Conservation (phyloP, 139 green algal genomes). For the Dunaliella primolecta region DNA sequence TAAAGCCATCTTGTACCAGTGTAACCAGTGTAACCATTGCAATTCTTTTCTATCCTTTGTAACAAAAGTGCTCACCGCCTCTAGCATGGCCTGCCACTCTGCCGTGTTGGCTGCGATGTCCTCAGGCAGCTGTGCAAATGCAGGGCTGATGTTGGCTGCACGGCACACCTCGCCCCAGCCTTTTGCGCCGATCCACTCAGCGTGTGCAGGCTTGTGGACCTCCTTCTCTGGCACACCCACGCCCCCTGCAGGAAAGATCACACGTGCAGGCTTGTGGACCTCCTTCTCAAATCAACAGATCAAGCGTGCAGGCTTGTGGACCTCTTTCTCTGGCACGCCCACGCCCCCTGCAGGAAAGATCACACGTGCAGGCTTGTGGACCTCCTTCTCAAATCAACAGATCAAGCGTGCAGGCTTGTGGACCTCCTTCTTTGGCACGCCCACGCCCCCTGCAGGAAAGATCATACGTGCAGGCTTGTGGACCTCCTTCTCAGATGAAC, state of each 20-base stretch:
- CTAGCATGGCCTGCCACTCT: slow-evolving; percentile 16
- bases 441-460: too few species aligned
- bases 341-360: background rate
- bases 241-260: slow-evolving; percentile 9
- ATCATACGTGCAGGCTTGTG: too few species aligned
- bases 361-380: too few species aligned
- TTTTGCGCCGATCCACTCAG: slow-evolving; percentile 49
- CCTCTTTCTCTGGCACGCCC: slow-evolving; percentile 14
- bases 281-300: too few species aligned
- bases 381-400: too few species aligned
- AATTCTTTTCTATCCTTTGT: too few species aligned
- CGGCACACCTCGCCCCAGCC: slow-evolving; percentile 57
- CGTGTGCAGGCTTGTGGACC: background rate
- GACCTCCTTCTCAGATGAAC: too few species aligned
- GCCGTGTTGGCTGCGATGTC: slow-evolving; percentile 15
- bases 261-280: too few species aligned
- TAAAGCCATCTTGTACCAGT: too few species aligned
- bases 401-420: too few species aligned
- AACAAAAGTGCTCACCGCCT: slow-evolving; percentile 4
- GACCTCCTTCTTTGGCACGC: too few species aligned
- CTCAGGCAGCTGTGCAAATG: slow-evolving; percentile 27
- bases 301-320: background rate
- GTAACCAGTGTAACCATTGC: too few species aligned
- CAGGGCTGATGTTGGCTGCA: slow-evolving; percentile 24
- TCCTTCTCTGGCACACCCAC: slow-evolving; percentile 33